Evolutionary conservation across 768 basidiomycete species (phyloP).

Genomic region (Mycena kentingensis): DNA sequence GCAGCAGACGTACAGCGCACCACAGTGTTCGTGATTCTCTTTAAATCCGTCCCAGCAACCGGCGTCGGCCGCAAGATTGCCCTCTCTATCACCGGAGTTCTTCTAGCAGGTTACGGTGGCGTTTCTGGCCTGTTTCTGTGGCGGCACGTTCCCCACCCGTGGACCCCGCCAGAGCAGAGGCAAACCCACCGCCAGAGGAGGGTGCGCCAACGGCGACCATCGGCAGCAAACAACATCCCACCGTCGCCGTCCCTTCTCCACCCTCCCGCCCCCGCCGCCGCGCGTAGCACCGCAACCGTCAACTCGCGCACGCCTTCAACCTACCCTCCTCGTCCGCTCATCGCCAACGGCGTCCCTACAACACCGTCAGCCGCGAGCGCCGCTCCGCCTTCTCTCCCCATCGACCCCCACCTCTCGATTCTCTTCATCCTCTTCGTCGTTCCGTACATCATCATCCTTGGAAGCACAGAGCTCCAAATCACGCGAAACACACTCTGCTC

Average conservation of each 20-base stretch:
- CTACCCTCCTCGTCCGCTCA: background rate
- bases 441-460: slow-evolving; percentile 10
- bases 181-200: background rate
- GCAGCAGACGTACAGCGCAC: background rate
- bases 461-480: slow-evolving; percentile 25
- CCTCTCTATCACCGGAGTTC: slow-evolving; percentile 5
- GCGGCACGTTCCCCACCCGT: background rate
- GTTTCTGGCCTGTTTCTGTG: slow-evolving; percentile 10
- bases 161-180: background rate
- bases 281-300: background rate
- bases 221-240: too few species aligned
- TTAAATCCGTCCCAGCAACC: slow-evolving; percentile 1
- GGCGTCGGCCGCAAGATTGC: slow-evolving; percentile 9
- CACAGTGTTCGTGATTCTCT: slow-evolving; percentile 16
- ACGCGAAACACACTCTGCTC: slow-evolving; percentile 18
- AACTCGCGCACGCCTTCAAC: background rate
- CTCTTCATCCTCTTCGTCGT: slow-evolving; percentile 7
- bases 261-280: background rate
- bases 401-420: slow-evolving; percentile 16
- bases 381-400: slow-evolving; percentile 9
- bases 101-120: slow-evolving; percentile 10
- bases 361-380: background rate
- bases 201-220: background rate
- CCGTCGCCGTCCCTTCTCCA: background rate
- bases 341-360: background rate